Conservation (phyloP, 768 basidiomycete species). For the Tricholoma sp. region DNA sequence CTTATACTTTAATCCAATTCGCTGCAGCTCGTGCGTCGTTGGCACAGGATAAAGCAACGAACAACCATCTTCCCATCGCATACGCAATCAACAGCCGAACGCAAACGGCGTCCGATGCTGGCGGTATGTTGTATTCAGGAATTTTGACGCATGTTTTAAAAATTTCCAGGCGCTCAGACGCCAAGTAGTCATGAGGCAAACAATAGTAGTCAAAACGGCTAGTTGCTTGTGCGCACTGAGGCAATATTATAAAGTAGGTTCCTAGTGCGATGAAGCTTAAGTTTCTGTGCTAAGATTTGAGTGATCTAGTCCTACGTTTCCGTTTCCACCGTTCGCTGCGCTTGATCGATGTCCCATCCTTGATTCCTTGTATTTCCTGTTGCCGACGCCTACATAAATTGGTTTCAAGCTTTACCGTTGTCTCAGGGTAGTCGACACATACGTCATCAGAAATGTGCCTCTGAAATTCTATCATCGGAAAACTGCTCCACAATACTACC, state of each 20-base stretch:
- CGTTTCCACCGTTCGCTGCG: neutral
- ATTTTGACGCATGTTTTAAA: neutral
- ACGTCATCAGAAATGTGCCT: too few species aligned
- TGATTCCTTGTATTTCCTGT: too few species aligned
- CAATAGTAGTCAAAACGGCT: neutral
- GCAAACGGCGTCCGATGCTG: neutral
- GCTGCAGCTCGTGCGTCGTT: constrained; percentile 31
- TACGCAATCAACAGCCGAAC: constrained; percentile 16
- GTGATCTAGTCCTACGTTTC: neutral
- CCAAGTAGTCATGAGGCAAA: neutral
- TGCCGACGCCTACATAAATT: too few species aligned
- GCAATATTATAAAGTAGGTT: neutral
- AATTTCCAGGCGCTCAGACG: neutral
- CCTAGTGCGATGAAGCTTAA: neutral
- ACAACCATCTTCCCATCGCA: constrained; percentile 33
- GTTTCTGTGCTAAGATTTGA: neutral
- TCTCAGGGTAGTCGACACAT: too few species aligned
- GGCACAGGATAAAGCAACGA: constrained; percentile 26
- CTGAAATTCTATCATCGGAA: too few species aligned
- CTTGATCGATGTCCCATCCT: neutral
- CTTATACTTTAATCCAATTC: constrained; percentile 44
- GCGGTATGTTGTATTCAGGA: constrained; percentile 1
- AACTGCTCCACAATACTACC: too few species aligned
- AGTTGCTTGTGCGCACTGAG: neutral
- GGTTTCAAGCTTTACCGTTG: too few species aligned